Evolutionary conservation across 305 asterid species (phyloP), one percentile per base, ranked within the genome.

Genomic region (Fraxinus floribunda): DNA sequence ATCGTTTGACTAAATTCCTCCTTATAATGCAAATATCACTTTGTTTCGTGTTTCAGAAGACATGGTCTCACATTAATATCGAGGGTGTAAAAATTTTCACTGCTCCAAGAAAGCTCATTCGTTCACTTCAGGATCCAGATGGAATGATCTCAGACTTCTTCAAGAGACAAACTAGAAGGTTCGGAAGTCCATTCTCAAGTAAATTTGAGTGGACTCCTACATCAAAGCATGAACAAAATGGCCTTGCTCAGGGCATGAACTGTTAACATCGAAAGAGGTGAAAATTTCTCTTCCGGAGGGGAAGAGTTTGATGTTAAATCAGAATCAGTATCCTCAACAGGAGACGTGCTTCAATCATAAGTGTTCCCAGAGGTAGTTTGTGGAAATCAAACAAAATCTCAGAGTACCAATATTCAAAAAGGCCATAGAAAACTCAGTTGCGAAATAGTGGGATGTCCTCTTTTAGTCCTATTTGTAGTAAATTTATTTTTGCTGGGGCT

Each of bases 251-350:
- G 70, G 80, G 24, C 79, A 52, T 57, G 41, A 60, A 81, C 30
- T 73, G 20, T 29, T 29, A 79, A 84, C 77, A 86, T 49, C 44
- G 57, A 84, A 39, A 79, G 81, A 4, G 80, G 86, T 52, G 84
- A 68, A 35, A 84, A 77, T 8, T 72, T 83, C 24, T 86, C 90
- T 73, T 72, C 78, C 34, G 83, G 87, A 18, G 83, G 84, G 18
- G 87, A 92, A 78, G 87, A 79, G 82, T 75, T 76, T 76, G 87
- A 79, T 72, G 83, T 84, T 75, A 84, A 86, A 79, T 85, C 91
- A 0, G 98, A 91, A 76, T 96, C 98, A 2, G 91, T 91, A 77
- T 93, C 93, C 81, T 94, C 99, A 30, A 91, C 97, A 5, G 91
- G 90, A 77, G 92, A 89, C 79, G 88, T 82, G 81, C 75, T 80